These are phyloP conservation scores for Phaseolus lunatus DNA, from an alignment of 306 rosid species.

Conservation along the genomic window DNA sequence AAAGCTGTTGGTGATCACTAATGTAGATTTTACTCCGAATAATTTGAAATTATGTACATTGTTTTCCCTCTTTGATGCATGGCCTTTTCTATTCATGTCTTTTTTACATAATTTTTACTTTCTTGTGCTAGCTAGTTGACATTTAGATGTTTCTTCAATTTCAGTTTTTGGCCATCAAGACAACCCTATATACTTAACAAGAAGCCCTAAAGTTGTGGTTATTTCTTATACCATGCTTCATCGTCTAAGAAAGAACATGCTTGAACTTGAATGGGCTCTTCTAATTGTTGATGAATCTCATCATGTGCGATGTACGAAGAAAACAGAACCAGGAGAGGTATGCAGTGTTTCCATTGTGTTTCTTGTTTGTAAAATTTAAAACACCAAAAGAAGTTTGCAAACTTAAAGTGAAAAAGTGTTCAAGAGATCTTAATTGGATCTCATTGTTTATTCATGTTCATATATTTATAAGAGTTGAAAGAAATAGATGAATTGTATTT, in stretches of 20 bases:
- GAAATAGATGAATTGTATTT: no score
- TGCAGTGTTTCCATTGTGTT: constrained; percentile 35
- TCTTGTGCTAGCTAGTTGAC: constrained; percentile 28
- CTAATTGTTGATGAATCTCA: constrained; percentile 94
- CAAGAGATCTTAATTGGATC: no score
- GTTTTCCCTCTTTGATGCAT: constrained; percentile 23
- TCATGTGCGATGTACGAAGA: constrained; percentile 86
- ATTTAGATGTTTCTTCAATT: constrained; percentile 41
- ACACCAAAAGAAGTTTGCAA: not conserved
- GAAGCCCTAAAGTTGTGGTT: constrained; percentile 85
- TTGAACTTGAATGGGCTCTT: constrained; percentile 83
- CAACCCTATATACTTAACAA: constrained; percentile 73
- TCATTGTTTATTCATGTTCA: no score
- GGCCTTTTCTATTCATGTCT: constrained; percentile 21
- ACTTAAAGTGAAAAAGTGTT: no score
- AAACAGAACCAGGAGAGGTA: constrained; percentile 91
- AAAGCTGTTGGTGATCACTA: not conserved
- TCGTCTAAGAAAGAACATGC: constrained; percentile 83
- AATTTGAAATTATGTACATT: constrained; percentile 2
- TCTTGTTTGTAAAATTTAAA: constrained; percentile 34
- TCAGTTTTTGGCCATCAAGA: constrained; percentile 93
- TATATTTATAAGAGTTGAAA: no score
- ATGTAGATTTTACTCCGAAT: not conserved
- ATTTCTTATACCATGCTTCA: constrained; percentile 94
- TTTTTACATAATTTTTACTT: constrained; percentile 12